Evolutionary conservation across 1,284 basidiomycete genomes (phyloP), one percentile per base, ranked within the genome.

Genomic region (Boletus smithii): DNA sequence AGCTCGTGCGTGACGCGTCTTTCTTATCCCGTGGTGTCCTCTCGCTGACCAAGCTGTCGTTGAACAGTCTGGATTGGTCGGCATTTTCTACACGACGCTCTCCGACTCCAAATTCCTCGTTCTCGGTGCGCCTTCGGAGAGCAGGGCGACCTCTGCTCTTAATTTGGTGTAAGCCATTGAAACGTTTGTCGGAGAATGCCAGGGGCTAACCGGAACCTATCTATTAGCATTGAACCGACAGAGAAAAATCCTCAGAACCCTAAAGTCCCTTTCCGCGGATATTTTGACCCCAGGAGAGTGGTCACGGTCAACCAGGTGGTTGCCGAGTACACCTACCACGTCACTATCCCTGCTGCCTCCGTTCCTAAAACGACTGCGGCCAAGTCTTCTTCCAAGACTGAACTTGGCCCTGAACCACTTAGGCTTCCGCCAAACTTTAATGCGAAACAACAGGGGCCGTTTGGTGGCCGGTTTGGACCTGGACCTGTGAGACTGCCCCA

Each of bases 281-380:
- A 60, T 11, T 68, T 67, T 32, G 62, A 64, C 22, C 66, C 66
- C 10, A 57, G 62, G 33, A 55, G 63, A n/a, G 53, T 57, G 24
- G 44, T 44, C 4, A 20, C 38, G 14, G 61, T 68, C 30, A 66
- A 65, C 44, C 65, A 65, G 36, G 50, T 68, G 20, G 36, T 53
- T 10, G 46, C 63, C 31, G 63, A 68, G 37, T 32, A 44, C 18
- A 52, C 53, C 0, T 52, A 44, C 40, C 54, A 68, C 4, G 53
- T 51, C 37, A 54, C 43, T 0, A 53, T 65, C 30, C 65, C 66
- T 14, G 31, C 47, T 2, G 20, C 49, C 2, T 53, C 65, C n/a
- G 24, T 67, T 22, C 58, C 62, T 2, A 42, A 49, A n/a, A 36
- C 33, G 39, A 41, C 48, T 6, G 14, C 33, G 23, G 41, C 26